Percentiles rank a stretch among this genome's conserved stretches.
Evolutionary conservation across 257 asterid species (phyloP).

Genomic region (Nicotiana benthamiana): DNA sequence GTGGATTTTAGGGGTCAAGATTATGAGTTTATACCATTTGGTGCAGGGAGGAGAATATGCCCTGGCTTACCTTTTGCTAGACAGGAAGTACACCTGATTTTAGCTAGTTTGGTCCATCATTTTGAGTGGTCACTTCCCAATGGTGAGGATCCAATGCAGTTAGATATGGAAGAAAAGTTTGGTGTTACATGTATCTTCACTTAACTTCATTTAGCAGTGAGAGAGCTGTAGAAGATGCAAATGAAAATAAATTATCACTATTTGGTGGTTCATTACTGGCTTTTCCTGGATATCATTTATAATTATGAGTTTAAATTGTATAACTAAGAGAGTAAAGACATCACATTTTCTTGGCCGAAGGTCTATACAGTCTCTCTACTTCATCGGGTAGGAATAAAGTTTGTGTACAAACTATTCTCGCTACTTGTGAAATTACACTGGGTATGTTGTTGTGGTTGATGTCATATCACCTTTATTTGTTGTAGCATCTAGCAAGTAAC

Average conservation of each 20-base stretch:
- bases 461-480: too few species aligned
- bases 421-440: too few species aligned
- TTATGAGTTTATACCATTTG: slow-evolving; percentile 38
- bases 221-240: neutral
- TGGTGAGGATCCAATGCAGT: neutral
- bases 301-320: too few species aligned
- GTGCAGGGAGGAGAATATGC: slow-evolving; percentile 48
- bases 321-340: too few species aligned
- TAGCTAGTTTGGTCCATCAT: slow-evolving; percentile 20
- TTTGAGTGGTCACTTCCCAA: slow-evolving; percentile 25
- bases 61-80: slow-evolving; percentile 37
- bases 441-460: too few species aligned
- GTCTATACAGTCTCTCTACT: too few species aligned
- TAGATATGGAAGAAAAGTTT: slow-evolving; percentile 22
- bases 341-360: too few species aligned
- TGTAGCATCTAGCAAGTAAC: too few species aligned
- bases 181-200: slow-evolving; percentile 1
- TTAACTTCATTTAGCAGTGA: neutral
- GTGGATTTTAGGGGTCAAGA: slow-evolving; percentile 38
- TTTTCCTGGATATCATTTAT: neutral
- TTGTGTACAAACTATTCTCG: too few species aligned
- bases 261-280: neutral
- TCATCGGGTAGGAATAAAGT: too few species aligned
- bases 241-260: neutral
- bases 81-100: slow-evolving; percentile 15